These are phyloP conservation scores for Bacidia rubella DNA, from an alignment of 495 filamentous ascomycete genomes.

Conservation along the genomic window DNA sequence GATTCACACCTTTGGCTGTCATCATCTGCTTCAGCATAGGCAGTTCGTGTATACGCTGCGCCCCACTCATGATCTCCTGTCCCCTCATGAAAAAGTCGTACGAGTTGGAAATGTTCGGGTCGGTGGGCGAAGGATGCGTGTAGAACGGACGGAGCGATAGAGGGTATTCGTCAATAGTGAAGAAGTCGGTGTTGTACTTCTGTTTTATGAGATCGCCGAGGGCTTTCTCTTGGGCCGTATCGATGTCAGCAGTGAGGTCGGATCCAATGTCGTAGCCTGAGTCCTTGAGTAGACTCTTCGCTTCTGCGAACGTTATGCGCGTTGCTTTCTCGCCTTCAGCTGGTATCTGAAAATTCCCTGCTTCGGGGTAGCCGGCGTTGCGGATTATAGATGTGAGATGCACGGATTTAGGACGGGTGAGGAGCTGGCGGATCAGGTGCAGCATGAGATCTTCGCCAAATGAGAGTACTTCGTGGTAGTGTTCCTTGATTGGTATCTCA, in stretches of 20 bases:
- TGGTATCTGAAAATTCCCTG: slow-evolving; percentile 43
- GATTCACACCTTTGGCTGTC: slow-evolving; percentile 58
- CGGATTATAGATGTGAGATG: slow-evolving; percentile 52
- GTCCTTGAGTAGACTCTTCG: slow-evolving; percentile 65
- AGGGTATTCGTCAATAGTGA: slow-evolving; percentile 84
- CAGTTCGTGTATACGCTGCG: slow-evolving; percentile 71
- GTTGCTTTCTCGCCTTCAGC: slow-evolving; percentile 46
- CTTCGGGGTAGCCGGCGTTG: slow-evolving; percentile 43
- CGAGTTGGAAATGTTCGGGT: slow-evolving; percentile 59
- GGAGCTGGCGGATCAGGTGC: slow-evolving; percentile 69
- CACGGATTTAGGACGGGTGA: slow-evolving; percentile 45
- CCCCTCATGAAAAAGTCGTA: slow-evolving; percentile 94
- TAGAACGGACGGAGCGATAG: slow-evolving; percentile 79
- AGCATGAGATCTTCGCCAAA: slow-evolving; percentile 77
- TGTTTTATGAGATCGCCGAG: slow-evolving; percentile 73
- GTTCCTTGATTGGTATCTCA: slow-evolving; percentile 83
- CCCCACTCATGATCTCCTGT: slow-evolving; percentile 79
- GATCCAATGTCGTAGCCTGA: slow-evolving; percentile 60
- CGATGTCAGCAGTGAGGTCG: slow-evolving; percentile 65
- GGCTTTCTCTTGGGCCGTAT: slow-evolving; percentile 76
- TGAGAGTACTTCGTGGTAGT: slow-evolving; percentile 76
- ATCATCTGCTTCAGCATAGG: slow-evolving; percentile 55
- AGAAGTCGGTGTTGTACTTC: slow-evolving; percentile 85
- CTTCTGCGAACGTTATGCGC: slow-evolving; percentile 74
- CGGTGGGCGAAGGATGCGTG: slow-evolving; percentile 61